Conservation (phyloP, 108 stramenopile species). For the Cyclotella sp. region DNA sequence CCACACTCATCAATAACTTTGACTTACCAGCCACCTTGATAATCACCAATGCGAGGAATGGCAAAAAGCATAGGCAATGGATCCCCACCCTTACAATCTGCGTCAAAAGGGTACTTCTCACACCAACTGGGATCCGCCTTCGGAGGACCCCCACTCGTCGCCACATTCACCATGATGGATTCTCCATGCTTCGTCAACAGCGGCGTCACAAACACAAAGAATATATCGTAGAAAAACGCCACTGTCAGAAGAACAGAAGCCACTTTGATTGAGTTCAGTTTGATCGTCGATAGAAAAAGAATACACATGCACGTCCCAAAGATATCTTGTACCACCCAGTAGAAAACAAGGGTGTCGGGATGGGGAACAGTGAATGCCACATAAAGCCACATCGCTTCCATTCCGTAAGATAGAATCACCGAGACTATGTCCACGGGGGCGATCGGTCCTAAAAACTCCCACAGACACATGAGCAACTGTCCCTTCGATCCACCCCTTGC, state of each 20-base stretch:
- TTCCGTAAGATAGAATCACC: slow-evolving; percentile 22
- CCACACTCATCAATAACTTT: too few species aligned
- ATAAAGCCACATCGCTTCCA: slow-evolving; percentile 53
- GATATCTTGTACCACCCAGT: slow-evolving; percentile 82
- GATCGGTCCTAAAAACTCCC: slow-evolving; percentile 40
- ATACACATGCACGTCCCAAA: slow-evolving; percentile 86
- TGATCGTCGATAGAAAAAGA: slow-evolving; percentile 70
- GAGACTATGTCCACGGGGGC: slow-evolving; percentile 38
- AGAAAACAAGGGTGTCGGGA: slow-evolving; percentile 52
- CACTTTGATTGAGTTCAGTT: slow-evolving; percentile 74
- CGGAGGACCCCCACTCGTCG: slow-evolving; percentile 63
- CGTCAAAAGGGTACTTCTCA: slow-evolving; percentile 74
- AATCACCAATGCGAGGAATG: slow-evolving; percentile 81
- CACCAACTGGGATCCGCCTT: slow-evolving; percentile 61
- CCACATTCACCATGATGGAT: slow-evolving; percentile 82
- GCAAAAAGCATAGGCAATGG: slow-evolving; percentile 87
- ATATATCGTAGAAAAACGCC: slow-evolving; percentile 92
- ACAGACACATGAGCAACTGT: slow-evolving; percentile 34
- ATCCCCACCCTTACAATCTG: slow-evolving; percentile 61
- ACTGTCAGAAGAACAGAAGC: slow-evolving; percentile 76
- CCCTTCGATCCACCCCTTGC: slow-evolving; percentile 32
- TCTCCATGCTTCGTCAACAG: slow-evolving; percentile 70
- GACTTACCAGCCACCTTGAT: slow-evolving; percentile 60
- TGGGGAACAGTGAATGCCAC: slow-evolving; percentile 37
- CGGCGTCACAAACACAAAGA: slow-evolving; percentile 90